Evolutionary conservation across 306 rosid genomes (phyloP), one percentile per base, ranked within the genome.

Genomic region (Corylus heterophylla): DNA sequence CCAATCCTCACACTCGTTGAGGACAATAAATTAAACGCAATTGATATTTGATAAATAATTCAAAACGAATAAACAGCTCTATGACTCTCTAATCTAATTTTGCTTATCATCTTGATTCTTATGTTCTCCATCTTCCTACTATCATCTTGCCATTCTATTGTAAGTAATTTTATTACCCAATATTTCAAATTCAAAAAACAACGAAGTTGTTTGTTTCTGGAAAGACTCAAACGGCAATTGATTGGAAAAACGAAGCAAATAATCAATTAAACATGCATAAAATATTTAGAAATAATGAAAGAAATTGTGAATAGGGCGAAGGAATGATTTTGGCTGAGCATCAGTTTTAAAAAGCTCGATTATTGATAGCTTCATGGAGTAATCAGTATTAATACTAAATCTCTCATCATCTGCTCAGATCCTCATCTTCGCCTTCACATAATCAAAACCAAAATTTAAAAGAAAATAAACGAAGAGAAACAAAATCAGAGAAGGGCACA

Each of bases 331-430:
- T 42, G 72, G 72, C 27, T 9, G 52, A 68, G 72, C 72, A 68
- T 68, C 72, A 68, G 72, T 68, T 68, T 68, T 68, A 68, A 68
- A 68, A 68, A 68, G 72, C 72, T 68, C 72, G 72, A 44, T 39
- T 68, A 22, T 68, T 44, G 48, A 68, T 39, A 68, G 72, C 72
- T 68, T 68, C 72, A 68, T 45, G 31, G 31, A 68, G 51, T 68
- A 25, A 9, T 68, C 72, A 68, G 72, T 45, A 37, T 42, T 39
- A 68, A 39, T 39, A 68, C 51, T 18, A 68, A 68, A 68, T 67
- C 10, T 39, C 72, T 68, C 72, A 68, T 68, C 72, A 68, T 68
- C 29, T 68, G 72, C 52, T 68, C 72, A 10, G 72, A 68, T 39
- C 72, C 72, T 45, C 48, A 39, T 3, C 25, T 59, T 59, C 71